These are phyloP conservation scores for Pichia eremophila DNA, from an alignment of 805 yeast species.

Conservation along the genomic window DNA sequence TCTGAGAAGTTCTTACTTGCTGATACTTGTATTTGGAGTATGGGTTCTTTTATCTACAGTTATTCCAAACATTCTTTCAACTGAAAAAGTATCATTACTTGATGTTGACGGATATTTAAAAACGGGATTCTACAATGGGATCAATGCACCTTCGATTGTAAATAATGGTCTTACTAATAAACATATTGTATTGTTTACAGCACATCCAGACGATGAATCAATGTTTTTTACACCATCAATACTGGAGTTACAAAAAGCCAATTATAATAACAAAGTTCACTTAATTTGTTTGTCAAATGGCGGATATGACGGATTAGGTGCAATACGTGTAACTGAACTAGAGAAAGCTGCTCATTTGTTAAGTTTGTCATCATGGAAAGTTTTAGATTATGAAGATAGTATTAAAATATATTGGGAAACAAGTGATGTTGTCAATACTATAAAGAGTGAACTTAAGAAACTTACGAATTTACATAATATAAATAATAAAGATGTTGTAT, in stretches of 20 bases:
- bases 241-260: conserved; percentile 37
- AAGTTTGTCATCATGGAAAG: conserved; percentile 36
- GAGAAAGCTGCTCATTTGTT: conserved; percentile 41
- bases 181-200: conserved; percentile 41
- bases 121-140: conserved; percentile 12
- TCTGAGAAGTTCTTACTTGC: background rate
- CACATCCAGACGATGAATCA: conserved; percentile 98
- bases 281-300: conserved; percentile 73
- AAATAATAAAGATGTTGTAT: conserved; percentile 22
- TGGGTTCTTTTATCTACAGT: conserved; percentile 10
- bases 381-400: conserved; percentile 57
- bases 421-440: conserved; percentile 28
- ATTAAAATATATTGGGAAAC: conserved; percentile 60
- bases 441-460: conserved; percentile 19
- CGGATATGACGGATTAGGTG: conserved; percentile 66
- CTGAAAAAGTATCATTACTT: background rate
- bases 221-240: conserved; percentile 91
- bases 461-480: conserved; percentile 8
- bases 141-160: conserved; percentile 17
- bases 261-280: conserved; percentile 41
- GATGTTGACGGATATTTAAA: conserved; percentile 14
- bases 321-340: conserved; percentile 52
- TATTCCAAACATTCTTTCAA: conserved; percentile 3
- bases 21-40: background rate
- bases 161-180: conserved; percentile 13